These are phyloP conservation scores for Diaporthe citrichinensis DNA, from an alignment of 2,329 filamentous ascomycete species.

Conservation along the genomic window DNA sequence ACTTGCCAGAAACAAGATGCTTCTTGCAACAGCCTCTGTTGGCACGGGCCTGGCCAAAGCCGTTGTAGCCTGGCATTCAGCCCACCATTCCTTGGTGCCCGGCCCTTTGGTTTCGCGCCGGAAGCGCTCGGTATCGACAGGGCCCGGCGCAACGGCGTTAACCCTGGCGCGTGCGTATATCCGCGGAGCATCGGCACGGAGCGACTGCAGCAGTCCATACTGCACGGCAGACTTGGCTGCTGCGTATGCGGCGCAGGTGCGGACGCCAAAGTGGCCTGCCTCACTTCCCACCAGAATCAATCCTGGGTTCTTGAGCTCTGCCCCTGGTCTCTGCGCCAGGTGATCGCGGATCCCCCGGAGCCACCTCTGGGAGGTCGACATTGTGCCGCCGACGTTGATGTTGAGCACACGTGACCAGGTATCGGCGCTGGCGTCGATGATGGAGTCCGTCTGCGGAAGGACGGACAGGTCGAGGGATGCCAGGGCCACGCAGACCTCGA, in stretches of 20 bases:
- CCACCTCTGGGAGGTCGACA: constrained; percentile 3
- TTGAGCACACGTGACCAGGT: constrained; percentile 7
- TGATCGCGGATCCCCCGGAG: constrained; percentile 23
- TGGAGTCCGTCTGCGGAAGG: constrained; percentile 12
- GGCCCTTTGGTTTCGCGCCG: constrained; percentile 8
- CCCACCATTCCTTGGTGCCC: constrained; percentile 14
- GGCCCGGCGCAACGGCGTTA: constrained; percentile 13
- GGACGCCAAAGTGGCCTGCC: constrained; percentile 24
- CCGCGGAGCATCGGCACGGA: constrained; percentile 9
- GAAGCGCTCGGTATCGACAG: constrained; percentile 18
- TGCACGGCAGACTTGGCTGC: constrained; percentile 28
- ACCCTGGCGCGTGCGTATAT: constrained; percentile 4
- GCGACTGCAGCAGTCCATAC: constrained; percentile 17
- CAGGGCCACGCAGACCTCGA: constrained; percentile 18
- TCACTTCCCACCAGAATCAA: constrained; percentile 12
- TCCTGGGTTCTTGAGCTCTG: neutral
- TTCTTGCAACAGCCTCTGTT: constrained; percentile 12
- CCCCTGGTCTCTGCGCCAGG: neutral
- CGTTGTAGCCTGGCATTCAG: constrained; percentile 20
- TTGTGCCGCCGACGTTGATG: constrained; percentile 10
- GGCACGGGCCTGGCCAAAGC: constrained; percentile 5
- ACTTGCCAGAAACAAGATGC: constrained; percentile 24
- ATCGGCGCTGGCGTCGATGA: neutral
- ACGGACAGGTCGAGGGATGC: constrained; percentile 18
- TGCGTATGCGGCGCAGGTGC: constrained; percentile 18